These are phyloP conservation scores for Lumnitzera racemosa DNA, from an alignment of 345 rosid species.

Conservation along the genomic window DNA sequence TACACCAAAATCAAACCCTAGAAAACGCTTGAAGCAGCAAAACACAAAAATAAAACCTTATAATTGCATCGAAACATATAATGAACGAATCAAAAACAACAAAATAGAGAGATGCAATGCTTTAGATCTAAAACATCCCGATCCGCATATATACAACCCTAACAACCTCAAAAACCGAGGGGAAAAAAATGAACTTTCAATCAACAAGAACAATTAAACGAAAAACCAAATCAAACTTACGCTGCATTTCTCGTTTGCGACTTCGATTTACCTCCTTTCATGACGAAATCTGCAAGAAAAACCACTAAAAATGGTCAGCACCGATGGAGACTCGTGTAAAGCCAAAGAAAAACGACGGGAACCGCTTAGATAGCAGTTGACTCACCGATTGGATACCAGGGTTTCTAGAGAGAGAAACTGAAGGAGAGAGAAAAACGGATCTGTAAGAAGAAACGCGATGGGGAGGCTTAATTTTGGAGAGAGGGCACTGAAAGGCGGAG, in stretches of 20 bases:
- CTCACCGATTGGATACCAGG: conserved; percentile 15
- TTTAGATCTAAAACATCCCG: background rate
- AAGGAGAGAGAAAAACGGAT: background rate
- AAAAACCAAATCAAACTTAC: conserved; percentile 27
- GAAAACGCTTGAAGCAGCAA: too few species aligned
- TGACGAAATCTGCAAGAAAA: conserved; percentile 40
- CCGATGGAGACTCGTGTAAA: conserved; percentile 5
- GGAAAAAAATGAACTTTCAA: background rate
- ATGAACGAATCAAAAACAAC: too few species aligned
- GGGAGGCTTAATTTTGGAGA: conserved; percentile 7
- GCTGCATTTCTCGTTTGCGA: conserved; percentile 61
- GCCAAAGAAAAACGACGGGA: conserved; percentile 1
- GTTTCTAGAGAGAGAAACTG: conserved; percentile 6
- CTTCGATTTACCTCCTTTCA: conserved; percentile 94
- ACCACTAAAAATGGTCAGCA: conserved; percentile 14
- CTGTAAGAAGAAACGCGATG: background rate
- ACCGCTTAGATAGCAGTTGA: conserved; percentile 2
- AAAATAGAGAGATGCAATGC: too few species aligned
- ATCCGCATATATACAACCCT: background rate
- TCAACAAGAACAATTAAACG: background rate
- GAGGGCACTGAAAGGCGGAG: conserved; percentile 23
- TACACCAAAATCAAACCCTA: too few species aligned
- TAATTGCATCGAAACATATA: too few species aligned
- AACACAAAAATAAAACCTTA: too few species aligned
- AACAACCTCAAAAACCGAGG: background rate